Evolutionary conservation across 345 rosid genomes (phyloP), one percentile per base, ranked within the genome.

Genomic region (Populus euphratica): DNA sequence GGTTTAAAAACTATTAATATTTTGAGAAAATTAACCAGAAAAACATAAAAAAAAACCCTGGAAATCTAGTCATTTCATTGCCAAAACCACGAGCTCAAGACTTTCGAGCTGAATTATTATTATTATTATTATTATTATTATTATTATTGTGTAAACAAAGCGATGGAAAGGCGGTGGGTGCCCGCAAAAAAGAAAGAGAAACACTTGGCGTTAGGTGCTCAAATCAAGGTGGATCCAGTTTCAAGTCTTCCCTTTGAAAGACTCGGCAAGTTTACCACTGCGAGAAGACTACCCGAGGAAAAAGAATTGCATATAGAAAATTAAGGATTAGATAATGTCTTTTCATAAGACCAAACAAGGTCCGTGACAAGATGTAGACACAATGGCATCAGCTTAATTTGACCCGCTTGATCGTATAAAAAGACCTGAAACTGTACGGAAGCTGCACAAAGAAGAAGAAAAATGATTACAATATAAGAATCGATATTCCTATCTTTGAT

Each of bases 331-430:
- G 65, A 49, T 38, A 25, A 68, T 6, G 31, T 68, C 68, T 23
- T 72, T 64, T 72, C 72, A 72, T 72, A 64, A 17, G 70, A 47
- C 75, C 33, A 63, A 63, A 43, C 36, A 62, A 47, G 68, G 31
- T 61, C 39, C 36, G 14, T 63, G 75, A 63, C 35, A 77, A 52
- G 80, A 71, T 64, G 52, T 16, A 35, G 39, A 71, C 66, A 71
- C 39, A 23, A 49, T 59, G 23, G 36, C 38, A 17, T 50, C 27
- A 25, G 17, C 54, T 33, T 36, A 64, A 31, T 23, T 72, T 63
- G 65, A 49, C 76, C 80, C 33, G 25, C 72, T 72, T 49, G 65
- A 25, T 63, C 11, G 0, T 31, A 25, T 49, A 69, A 39, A 18
- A 13, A 77, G 59, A 70, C 47, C 44, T 41, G 44, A 8, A 17